Evolutionary conservation across 495 filamentous ascomycete species (phyloP).

Genomic region (Aspergillus sparsus): DNA sequence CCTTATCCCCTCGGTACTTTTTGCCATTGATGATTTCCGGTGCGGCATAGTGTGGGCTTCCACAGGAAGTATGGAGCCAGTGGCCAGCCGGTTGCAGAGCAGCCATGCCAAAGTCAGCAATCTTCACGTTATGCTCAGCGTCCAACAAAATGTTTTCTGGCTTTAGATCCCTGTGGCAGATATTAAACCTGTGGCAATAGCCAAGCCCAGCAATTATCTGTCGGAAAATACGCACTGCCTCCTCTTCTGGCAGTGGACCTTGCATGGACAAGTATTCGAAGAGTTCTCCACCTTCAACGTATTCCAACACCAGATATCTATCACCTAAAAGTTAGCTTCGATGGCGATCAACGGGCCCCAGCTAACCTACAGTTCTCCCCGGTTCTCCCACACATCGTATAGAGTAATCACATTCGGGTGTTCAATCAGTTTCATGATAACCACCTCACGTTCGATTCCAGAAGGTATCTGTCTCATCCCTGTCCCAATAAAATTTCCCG

Average conservation of each 20-base stretch:
- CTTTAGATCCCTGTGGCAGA: conserved; percentile 95
- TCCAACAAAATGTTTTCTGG: conserved; percentile 95
- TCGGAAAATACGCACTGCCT: conserved; percentile 82
- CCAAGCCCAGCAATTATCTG: conserved; percentile 91
- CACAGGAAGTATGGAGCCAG: conserved; percentile 83
- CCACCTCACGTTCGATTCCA: conserved; percentile 87
- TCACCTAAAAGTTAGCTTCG: conserved; percentile 2
- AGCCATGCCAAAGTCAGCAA: conserved; percentile 98
- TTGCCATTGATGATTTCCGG: conserved; percentile 78
- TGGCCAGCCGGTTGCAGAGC: conserved; percentile 79
- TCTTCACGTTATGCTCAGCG: conserved; percentile 69
- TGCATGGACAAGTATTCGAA: conserved; percentile 74
- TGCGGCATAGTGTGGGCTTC: conserved; percentile 94
- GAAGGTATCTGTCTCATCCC: conserved; percentile 72
- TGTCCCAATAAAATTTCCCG: conserved; percentile 38
- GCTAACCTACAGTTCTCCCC: conserved; percentile 77
- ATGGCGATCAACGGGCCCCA: neutral
- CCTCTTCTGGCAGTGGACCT: conserved; percentile 70
- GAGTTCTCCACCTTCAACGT: conserved; percentile 86
- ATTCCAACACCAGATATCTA: conserved; percentile 97
- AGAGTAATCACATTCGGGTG: conserved; percentile 91
- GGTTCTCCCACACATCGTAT: conserved; percentile 96
- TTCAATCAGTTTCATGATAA: conserved; percentile 93
- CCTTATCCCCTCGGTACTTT: conserved; percentile 77
- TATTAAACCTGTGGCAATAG: conserved; percentile 89